Percentiles rank a stretch among this genome's conserved stretches.
phyloP scores from a whole-genome alignment of 2,329 filamentous ascomycete genomes.

The Pestalotiopsis sp. region DNA sequence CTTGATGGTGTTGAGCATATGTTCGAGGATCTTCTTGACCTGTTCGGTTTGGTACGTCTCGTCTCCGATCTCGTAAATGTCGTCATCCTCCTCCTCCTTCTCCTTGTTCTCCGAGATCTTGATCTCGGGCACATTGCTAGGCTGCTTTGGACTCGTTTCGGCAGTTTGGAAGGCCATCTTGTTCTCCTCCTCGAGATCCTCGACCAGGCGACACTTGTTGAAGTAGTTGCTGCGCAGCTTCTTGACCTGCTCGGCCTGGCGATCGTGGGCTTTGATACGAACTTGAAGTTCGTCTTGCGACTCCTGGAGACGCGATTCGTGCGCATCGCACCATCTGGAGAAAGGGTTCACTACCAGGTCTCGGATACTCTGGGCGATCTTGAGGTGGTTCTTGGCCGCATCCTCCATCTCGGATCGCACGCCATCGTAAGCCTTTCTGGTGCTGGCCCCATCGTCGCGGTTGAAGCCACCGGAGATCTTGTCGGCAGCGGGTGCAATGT shows the following conservation, averaged over 20 bases:
- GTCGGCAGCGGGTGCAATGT: slow-evolving; percentile 82
- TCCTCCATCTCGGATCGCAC: slow-evolving; percentile 92
- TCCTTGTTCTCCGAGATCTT: slow-evolving; percentile 76
- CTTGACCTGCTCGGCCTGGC: slow-evolving; percentile 86
- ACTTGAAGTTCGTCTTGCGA: slow-evolving; percentile 92
- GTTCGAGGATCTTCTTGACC: slow-evolving; percentile 84
- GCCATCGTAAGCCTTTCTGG: slow-evolving; percentile 96
- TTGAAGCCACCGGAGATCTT: slow-evolving; percentile 82
- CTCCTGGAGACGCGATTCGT: slow-evolving; percentile 86
- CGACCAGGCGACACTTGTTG: slow-evolving; percentile 96
- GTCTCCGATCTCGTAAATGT: slow-evolving; percentile 88
- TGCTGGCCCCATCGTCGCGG: slow-evolving; percentile 92
- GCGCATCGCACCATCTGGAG: slow-evolving; percentile 92
- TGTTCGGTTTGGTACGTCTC: slow-evolving; percentile 83
- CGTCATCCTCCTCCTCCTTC: slow-evolving; percentile 69
- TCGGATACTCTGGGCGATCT: slow-evolving; percentile 94
- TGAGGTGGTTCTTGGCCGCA: slow-evolving; percentile 85
- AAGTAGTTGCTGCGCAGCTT: slow-evolving; percentile 96
- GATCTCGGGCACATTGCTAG: slow-evolving; percentile 72
- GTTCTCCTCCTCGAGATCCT: slow-evolving; percentile 97
- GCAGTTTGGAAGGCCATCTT: slow-evolving; percentile 96
- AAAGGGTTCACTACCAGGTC: slow-evolving; percentile 96
- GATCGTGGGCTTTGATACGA: slow-evolving; percentile 90
- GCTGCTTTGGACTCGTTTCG: slow-evolving; percentile 64
- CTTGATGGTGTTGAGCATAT: slow-evolving; percentile 86